These are phyloP conservation scores for Zychaea mexicana DNA, from an alignment of 371 early-diverging fungal species.

Conservation along the genomic window DNA sequence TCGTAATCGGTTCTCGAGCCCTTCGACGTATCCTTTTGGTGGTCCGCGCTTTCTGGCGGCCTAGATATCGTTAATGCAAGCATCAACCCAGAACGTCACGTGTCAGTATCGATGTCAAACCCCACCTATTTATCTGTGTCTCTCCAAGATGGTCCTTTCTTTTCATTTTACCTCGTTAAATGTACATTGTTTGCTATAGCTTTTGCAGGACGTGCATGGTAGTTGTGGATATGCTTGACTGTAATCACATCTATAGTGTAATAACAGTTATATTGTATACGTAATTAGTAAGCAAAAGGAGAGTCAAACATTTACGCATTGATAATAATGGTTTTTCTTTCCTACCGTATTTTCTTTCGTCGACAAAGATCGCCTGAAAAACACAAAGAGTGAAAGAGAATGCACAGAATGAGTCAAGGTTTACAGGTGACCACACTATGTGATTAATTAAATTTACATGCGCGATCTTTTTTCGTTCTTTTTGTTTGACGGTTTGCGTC, in stretches of 20 bases:
- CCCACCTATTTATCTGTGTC: not conserved
- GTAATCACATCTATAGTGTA: slow-evolving; percentile 19
- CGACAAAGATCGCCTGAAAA: slow-evolving; percentile 21
- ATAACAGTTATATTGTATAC: too few species aligned
- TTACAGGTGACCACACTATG: too few species aligned
- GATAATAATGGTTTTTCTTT: not conserved
- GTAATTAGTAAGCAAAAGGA: not conserved
- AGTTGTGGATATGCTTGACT: slow-evolving; percentile 9
- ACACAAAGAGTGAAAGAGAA: not conserved
- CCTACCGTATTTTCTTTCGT: slow-evolving; percentile 22
- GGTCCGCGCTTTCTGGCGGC: slow-evolving; percentile 51
- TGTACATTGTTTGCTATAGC: slow-evolving; percentile 16
- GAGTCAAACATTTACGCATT: too few species aligned
- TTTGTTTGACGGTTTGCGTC: slow-evolving; percentile 1
- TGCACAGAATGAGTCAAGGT: too few species aligned
- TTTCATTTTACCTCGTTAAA: slow-evolving; percentile 17
- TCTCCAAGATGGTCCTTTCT: too few species aligned
- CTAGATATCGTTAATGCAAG: too few species aligned
- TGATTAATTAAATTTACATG: slow-evolving; percentile 9
- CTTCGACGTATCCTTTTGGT: slow-evolving; percentile 42
- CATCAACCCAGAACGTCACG: too few species aligned
- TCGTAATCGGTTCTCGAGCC: slow-evolving; percentile 18
- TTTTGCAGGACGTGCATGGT: slow-evolving; percentile 15
- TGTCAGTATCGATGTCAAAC: too few species aligned
- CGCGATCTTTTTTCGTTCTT: slow-evolving; percentile 13